phyloP scores from a whole-genome alignment of 2,329 filamentous ascomycete species.

The Nemania diffusa region DNA sequence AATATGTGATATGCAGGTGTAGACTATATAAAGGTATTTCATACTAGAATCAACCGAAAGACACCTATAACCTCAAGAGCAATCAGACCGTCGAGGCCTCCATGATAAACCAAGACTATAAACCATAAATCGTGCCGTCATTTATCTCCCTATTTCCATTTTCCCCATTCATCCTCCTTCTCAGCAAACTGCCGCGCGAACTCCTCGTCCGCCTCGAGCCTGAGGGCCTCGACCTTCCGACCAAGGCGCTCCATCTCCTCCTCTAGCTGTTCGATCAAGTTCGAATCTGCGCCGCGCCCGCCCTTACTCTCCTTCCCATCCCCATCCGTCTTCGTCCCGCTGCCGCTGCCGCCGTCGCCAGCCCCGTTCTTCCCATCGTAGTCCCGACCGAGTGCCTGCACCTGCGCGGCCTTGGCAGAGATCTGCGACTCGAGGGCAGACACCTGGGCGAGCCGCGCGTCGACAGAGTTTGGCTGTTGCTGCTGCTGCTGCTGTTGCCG shows the following conservation, averaged over 20 bases:
- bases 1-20: neutral
- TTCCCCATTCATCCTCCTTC: conserved; percentile 39
- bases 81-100: conserved; percentile 7
- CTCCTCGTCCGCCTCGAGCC: conserved; percentile 59
- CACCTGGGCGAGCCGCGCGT: too few relatives aligned
- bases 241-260: conserved; percentile 45
- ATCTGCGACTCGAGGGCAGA: conserved; percentile 50
- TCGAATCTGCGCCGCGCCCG: neutral
- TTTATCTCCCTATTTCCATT: conserved; percentile 15
- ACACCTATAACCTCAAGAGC: neutral
- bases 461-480: too few relatives aligned
- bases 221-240: conserved; percentile 47
- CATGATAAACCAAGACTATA: neutral
- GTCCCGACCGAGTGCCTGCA: too few relatives aligned
- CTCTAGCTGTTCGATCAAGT: conserved; percentile 46
- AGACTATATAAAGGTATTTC: neutral
- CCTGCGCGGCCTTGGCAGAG: conserved; percentile 20
- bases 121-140: neutral
- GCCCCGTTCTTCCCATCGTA: conserved; percentile 14
- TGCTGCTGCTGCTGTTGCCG: conserved; percentile 1
- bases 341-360: neutral
- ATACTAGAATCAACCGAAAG: neutral
- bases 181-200: conserved; percentile 57
- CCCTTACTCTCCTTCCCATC: too few relatives aligned
- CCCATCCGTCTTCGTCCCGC: conserved; percentile 2